Conservation (phyloP, 768 basidiomycete genomes). For the Trametes sanguinea region DNA sequence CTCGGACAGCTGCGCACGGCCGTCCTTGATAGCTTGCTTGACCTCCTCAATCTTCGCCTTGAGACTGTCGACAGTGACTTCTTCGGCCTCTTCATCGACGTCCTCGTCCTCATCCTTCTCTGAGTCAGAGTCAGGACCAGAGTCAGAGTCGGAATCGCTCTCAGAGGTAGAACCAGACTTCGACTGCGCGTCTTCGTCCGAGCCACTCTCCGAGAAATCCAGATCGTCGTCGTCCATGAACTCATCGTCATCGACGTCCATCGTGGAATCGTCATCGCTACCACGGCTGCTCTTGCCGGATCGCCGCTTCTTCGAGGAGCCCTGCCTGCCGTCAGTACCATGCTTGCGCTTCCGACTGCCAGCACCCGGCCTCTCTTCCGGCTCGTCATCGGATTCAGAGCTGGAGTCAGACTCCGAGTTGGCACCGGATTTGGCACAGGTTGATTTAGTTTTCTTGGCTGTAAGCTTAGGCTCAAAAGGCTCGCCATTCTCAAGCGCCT, state of each 20-base stretch:
- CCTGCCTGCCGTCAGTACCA: constrained; percentile 39
- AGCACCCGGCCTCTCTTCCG: constrained; percentile 19
- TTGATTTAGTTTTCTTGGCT: constrained; percentile 26
- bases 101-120: constrained; percentile 27
- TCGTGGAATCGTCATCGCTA: constrained; percentile 13
- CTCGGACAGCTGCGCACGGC: constrained; percentile 40
- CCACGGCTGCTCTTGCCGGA: constrained; percentile 24
- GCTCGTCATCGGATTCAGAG: constrained; percentile 24
- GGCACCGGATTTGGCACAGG: too few relatives aligned
- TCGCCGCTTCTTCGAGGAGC: constrained; percentile 48
- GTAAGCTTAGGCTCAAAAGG: constrained; percentile 47
- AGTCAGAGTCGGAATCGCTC: background rate
- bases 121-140: constrained; percentile 7
- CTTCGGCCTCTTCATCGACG: constrained; percentile 39
- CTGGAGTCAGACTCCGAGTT: background rate
- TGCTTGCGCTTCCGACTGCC: constrained; percentile 54
- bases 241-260: constrained; percentile 35
- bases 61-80: constrained; percentile 48
- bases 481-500: constrained; percentile 48
- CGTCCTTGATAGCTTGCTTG: constrained; percentile 43
- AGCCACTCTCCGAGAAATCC: constrained; percentile 28
- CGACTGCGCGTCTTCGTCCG: constrained; percentile 18
- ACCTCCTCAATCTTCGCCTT: constrained; percentile 46
- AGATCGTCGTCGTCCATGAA: constrained; percentile 32
- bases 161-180: constrained; percentile 20